Conservation (phyloP, 1,284 basidiomycete species). For the Fistulinella staudtii region DNA sequence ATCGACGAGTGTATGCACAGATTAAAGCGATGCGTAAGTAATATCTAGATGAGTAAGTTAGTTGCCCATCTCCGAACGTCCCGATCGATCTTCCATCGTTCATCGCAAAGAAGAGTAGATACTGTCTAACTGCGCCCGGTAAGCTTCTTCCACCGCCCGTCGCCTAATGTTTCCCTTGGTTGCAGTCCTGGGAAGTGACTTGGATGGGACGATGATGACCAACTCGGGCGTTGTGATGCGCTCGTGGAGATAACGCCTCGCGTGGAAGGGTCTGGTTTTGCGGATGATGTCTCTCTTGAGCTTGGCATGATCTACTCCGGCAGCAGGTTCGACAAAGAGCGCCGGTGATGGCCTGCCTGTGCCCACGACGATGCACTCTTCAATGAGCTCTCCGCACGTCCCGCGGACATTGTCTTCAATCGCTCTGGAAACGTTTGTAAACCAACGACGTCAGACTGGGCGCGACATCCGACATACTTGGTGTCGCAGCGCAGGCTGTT, state of each 20-base stretch:
- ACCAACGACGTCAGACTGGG: background rate
- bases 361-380: conserved; percentile 63
- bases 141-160: conserved; percentile 57
- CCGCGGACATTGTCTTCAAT: conserved; percentile 66
- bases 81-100: conserved; percentile 4
- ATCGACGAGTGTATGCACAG: conserved; percentile 8
- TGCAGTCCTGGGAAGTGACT: conserved; percentile 57
- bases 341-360: conserved; percentile 62
- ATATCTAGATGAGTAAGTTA: conserved; percentile 15
- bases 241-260: conserved; percentile 64
- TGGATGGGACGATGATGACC: conserved; percentile 53
- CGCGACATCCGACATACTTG: conserved; percentile 39
- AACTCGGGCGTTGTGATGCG: conserved; percentile 52
- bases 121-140: conserved; percentile 48
- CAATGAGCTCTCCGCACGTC: conserved; percentile 52
- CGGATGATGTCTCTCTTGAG: conserved; percentile 62
- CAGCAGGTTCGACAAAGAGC: conserved; percentile 60
- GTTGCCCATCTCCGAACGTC: conserved; percentile 1
- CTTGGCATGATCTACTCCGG: conserved; percentile 45
- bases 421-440: conserved; percentile 36
- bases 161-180: conserved; percentile 70
- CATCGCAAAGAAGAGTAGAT: conserved; percentile 38
- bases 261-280: conserved; percentile 61
- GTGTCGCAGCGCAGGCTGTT: conserved; percentile 71
- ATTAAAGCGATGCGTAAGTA: conserved; percentile 8